Evolutionary conservation across 1,284 basidiomycete genomes (phyloP).

Genomic region (Ustilago bromivora): DNA sequence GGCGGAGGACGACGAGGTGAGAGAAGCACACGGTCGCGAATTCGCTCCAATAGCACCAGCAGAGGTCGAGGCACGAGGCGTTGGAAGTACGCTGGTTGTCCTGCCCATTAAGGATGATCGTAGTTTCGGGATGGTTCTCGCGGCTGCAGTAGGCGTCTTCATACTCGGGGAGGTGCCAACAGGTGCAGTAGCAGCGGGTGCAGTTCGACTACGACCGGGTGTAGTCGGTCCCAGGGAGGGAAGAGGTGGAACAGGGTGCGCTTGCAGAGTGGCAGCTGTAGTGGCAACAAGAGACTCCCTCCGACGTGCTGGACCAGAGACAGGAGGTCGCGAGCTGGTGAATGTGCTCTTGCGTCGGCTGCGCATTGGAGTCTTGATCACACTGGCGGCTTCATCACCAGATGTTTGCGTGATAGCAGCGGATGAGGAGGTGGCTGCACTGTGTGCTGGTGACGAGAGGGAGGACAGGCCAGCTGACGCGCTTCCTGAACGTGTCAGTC

Average conservation of each 20-base stretch:
- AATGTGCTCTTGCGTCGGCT: slow-evolving; percentile 44
- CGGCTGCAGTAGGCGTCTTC: slow-evolving; percentile 29
- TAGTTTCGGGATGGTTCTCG: slow-evolving; percentile 24
- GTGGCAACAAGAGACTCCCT: slow-evolving; percentile 35
- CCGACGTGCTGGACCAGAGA: slow-evolving; percentile 32
- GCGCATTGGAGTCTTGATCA: slow-evolving; percentile 39
- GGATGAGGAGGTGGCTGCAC: background rate
- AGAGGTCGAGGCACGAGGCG: slow-evolving; percentile 21
- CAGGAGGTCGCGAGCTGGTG: slow-evolving; percentile 41
- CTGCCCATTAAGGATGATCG: slow-evolving; percentile 27
- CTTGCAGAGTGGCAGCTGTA: slow-evolving; percentile 15
- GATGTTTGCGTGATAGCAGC: background rate
- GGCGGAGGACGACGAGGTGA: slow-evolving; percentile 6
- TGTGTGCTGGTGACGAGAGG: background rate
- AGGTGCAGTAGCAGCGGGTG: slow-evolving; percentile 2
- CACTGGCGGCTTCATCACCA: background rate
- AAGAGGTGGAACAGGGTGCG: slow-evolving; percentile 28
- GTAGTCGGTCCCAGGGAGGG: slow-evolving; percentile 29
- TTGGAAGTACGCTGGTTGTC: slow-evolving; percentile 5
- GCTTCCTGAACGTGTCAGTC: slow-evolving; percentile 23
- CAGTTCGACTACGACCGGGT: slow-evolving; percentile 18
- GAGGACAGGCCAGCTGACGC: slow-evolving; percentile 17
- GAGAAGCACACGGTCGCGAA: slow-evolving; percentile 28
- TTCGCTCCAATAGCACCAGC: slow-evolving; percentile 7
- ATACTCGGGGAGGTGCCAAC: slow-evolving; percentile 15